Base-by-base conservation (phyloP, 495 filamentous ascomycete genomes). In the Astrocystis sublimbata region DNA sequence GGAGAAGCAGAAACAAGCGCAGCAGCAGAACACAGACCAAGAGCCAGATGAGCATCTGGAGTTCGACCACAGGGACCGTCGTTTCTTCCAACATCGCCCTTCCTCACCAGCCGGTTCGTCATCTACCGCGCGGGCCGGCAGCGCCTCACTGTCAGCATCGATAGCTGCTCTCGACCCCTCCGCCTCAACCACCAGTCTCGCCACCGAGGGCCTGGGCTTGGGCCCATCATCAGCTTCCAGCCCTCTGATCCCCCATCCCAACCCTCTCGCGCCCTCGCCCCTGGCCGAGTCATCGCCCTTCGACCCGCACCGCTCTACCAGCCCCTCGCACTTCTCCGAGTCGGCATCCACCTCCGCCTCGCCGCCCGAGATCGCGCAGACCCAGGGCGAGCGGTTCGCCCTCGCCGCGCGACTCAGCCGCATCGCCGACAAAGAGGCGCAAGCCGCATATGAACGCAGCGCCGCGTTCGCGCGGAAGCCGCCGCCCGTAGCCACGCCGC, bases 331-430 rank as follows among this genome's bases (percentile, higher is more conserved):
- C 53, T 65, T 61, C 60, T 67, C 63, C 58, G 66, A 67, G 23
- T 65, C 67, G 41, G 30, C 49, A 4, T 56, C 58, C 49, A 12
- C 49, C 1, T 56, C 58, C 41, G 7, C 33, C 40, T 46, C 55
- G 21, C 51, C 52, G 30, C 68, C 61, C 2, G 33, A 42, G 6
- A 26, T 41, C 9, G 56, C 47, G 36, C 65, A 68, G 3, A 77
- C 76, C 2, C 66, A 73, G 1, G 72, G 74, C 41, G 75, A 81
- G 56, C 73, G 77, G 35, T 70, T 73, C 30, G 79, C 79, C 45
- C 80, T 84, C 65, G 77, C 79, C 33, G 82, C 82, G 7, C 79
- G 82, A 3, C 77, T 85, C 9, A 78, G 77, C 41, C 78, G 81
- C 26, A 75, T 83, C 38, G 79, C 78, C 5, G 71, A 74, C 35